Evolutionary conservation across 139 green algal genomes (phyloP).

Genomic region (Coccomyxa sp.): DNA sequence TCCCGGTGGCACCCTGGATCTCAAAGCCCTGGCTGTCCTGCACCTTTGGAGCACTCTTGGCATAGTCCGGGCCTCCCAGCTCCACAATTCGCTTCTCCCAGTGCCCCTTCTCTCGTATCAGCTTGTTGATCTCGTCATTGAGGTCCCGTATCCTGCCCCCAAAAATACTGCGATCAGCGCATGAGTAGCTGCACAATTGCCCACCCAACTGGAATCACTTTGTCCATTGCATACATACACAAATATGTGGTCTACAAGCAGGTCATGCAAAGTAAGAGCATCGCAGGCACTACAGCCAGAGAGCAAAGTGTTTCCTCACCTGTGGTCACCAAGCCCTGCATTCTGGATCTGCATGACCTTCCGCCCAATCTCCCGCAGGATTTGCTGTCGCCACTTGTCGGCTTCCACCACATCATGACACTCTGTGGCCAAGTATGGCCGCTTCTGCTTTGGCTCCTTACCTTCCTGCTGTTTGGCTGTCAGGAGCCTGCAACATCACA

Average conservation of each 20-base stretch:
- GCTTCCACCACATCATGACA: constrained; percentile 88
- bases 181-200: no score
- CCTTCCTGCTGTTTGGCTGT: constrained; percentile 64
- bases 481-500: constrained; percentile 6
- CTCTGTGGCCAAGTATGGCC: constrained; percentile 89
- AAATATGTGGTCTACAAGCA: background rate
- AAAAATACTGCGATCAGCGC: background rate
- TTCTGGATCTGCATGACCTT: constrained; percentile 99
- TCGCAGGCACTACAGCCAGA: background rate
- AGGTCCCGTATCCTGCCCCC: constrained; percentile 87
- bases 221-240: background rate
- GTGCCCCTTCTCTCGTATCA: constrained; percentile 96
- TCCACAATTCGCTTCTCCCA: constrained; percentile 96
- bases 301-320: constrained; percentile 20
- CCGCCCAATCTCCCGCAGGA: constrained; percentile 90
- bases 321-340: constrained; percentile 90
- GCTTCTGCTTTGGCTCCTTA: constrained; percentile 48
- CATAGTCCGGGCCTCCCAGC: constrained; percentile 94
- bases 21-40: constrained; percentile 56
- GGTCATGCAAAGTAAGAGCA: background rate
- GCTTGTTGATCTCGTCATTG: constrained; percentile 99
- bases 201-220: constrained; percentile 1
- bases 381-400: constrained; percentile 95
- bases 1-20: constrained; percentile 28
- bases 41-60: constrained; percentile 63